A percentile compares a stretch with the other conserved stretches of the same genome.
These are phyloP conservation scores for Anthracocystis panici-leucophaei DNA, from an alignment of 1,284 basidiomycete species.

Conservation along the genomic window DNA sequence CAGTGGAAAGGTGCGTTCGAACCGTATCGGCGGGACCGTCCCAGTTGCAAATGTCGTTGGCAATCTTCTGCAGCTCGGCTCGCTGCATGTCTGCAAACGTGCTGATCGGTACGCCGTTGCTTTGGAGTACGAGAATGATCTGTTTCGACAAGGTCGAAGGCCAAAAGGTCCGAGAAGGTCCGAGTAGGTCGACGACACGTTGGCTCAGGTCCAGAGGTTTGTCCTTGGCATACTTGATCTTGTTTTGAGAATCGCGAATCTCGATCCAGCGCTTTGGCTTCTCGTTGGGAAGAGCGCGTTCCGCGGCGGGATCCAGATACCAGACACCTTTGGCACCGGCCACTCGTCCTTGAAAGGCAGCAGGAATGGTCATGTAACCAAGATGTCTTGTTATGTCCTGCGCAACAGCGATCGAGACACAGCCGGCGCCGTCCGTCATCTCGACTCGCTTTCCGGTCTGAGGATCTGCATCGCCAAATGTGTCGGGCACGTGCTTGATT, in stretches of 20 bases:
- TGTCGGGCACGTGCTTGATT: slow-evolving; percentile 25
- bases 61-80: slow-evolving; percentile 23
- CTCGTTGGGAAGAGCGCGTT: slow-evolving; percentile 10
- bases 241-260: slow-evolving; percentile 61
- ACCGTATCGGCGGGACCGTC: slow-evolving; percentile 13
- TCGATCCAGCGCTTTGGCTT: slow-evolving; percentile 35
- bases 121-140: slow-evolving; percentile 41
- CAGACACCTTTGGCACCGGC: slow-evolving; percentile 61
- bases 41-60: slow-evolving; percentile 34
- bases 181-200: slow-evolving; percentile 38
- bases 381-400: slow-evolving; percentile 29
- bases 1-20: slow-evolving; percentile 21
- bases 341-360: slow-evolving; percentile 60
- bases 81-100: slow-evolving; percentile 31
- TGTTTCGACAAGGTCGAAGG: slow-evolving; percentile 53
- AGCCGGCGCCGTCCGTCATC: slow-evolving; percentile 45
- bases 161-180: slow-evolving; percentile 16
- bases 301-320: slow-evolving; percentile 39
- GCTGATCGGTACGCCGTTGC: slow-evolving; percentile 33
- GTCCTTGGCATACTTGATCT: slow-evolving; percentile 41
- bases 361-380: slow-evolving; percentile 18
- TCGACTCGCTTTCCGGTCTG: slow-evolving; percentile 10
- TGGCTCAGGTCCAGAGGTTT: slow-evolving; percentile 32
- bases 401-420: slow-evolving; percentile 23
- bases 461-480: slow-evolving; percentile 23